Evolutionary conservation across 345 rosid genomes (phyloP), one percentile per base, ranked within the genome.

Genomic region (Lumnitzera littorea): DNA sequence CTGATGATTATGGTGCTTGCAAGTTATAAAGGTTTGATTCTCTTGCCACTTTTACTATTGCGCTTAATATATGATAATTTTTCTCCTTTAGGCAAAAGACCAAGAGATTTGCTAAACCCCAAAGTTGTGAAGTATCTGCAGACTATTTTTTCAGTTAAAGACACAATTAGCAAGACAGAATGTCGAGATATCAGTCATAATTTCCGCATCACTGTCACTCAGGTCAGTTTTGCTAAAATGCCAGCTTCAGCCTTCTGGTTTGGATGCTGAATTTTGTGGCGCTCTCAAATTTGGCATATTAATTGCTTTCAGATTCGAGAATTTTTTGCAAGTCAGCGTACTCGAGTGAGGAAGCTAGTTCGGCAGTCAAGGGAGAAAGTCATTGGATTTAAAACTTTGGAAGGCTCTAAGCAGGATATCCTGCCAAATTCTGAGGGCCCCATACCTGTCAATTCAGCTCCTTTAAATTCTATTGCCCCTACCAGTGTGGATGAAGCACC

Each of bases 71-170:
- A 14, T 67, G 46, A 61, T 25, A 27, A 29, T 48, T 41, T 15
- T 47, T 61, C 84, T 36, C 11, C 43, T 36, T 5, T 36, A 95
- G 97, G 99, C 57, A 95, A 95, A 81, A 87, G 97, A 61, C 99
- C 98, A 17, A 85, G 99, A 74, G 98, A 95, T 78, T 82, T 95
- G 76, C 70, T 95, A 63, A 91, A 86, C 67, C 94, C 98, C 7
- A 95, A 91, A 78, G 99, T 96, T 46, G 84, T 86, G 62, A 91
- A 86, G 67, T 84, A 95, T 75, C 82, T 95, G 88, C 96, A 91
- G 84, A 80, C 86, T 41, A 63, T 91, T 74, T 95, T 91, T 50
- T 80, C 99, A 55, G 71, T 95, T 68, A 95, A 91, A 89, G 98
- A 95, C 72, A 89, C 87, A 50, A 82, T 91, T 66, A 88, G 89